These are phyloP conservation scores for Hibiscus syriacus DNA, from an alignment of 345 rosid species.

Conservation along the genomic window DNA sequence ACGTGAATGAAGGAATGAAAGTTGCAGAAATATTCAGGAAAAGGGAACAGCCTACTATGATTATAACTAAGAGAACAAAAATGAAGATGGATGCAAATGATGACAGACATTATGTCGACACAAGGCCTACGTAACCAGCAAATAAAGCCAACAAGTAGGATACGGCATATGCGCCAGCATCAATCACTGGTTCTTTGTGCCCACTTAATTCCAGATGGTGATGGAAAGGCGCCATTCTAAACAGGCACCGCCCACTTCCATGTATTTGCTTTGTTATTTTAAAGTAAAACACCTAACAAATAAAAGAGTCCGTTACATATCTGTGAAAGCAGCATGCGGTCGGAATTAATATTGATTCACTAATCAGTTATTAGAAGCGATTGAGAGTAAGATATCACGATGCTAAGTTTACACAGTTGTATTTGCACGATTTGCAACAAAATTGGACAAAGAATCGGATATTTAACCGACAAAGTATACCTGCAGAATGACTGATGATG, in stretches of 20 bases:
- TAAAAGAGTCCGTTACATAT: background rate
- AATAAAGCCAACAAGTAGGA: constrained; percentile 35
- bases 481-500: constrained; percentile 61
- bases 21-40: background rate
- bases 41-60: background rate
- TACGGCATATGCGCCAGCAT: constrained; percentile 40
- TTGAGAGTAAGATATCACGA: background rate
- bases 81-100: background rate
- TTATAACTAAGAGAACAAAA: constrained; percentile 7
- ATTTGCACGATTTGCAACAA: background rate
- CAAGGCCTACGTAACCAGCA: constrained; percentile 56
- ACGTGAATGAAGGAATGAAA: background rate
- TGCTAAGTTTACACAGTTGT: background rate
- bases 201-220: constrained; percentile 40
- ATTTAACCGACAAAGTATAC: constrained; percentile 21
- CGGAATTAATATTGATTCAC: background rate
- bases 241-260: constrained; percentile 32
- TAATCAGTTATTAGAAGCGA: no score
- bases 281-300: constrained; percentile 36
- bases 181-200: constrained; percentile 46
- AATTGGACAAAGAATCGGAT: background rate
- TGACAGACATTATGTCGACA: constrained; percentile 32
- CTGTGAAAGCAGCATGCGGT: background rate
- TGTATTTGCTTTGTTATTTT: constrained; percentile 26
- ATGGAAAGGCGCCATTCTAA: constrained; percentile 50